A percentile compares a stretch with the other conserved stretches of the same genome.
phyloP scores from a whole-genome alignment of 495 filamentous ascomycete species.

The Neurospora sp. region DNA sequence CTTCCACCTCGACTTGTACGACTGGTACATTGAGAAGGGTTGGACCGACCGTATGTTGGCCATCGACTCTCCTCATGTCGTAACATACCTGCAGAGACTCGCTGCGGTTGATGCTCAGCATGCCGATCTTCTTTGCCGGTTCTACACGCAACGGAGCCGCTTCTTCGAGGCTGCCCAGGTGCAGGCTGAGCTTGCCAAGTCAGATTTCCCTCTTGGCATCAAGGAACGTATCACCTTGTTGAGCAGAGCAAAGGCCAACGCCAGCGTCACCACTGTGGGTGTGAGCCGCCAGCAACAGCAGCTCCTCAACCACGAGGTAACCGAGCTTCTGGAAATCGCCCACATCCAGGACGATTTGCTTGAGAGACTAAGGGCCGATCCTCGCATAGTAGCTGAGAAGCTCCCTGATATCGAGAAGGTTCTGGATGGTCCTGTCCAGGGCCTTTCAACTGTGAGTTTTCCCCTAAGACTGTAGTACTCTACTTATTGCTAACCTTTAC shows the following conservation, averaged over 20 bases:
- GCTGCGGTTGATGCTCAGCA: constrained; percentile 56
- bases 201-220: constrained; percentile 62
- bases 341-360: constrained; percentile 91
- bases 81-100: constrained; percentile 73
- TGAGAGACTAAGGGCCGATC: constrained; percentile 64
- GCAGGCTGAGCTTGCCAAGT: constrained; percentile 72
- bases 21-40: constrained; percentile 83
- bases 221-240: constrained; percentile 81
- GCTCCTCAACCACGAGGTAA: constrained; percentile 66
- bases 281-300: constrained; percentile 66
- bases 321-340: constrained; percentile 81
- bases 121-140: constrained; percentile 88
- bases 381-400: constrained; percentile 50
- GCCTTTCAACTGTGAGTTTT: constrained; percentile 59
- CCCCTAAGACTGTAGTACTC: constrained; percentile 1
- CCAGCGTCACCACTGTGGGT: constrained; percentile 61
- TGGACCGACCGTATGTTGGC: constrained; percentile 76
- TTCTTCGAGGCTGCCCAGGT: constrained; percentile 82
- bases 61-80: constrained; percentile 71
- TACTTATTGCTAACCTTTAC: constrained; percentile 17
- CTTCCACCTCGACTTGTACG: constrained; percentile 89
- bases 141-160: constrained; percentile 66
- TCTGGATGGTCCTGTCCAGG: constrained; percentile 64
- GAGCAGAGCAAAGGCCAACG: constrained; percentile 77
- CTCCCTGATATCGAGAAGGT: constrained; percentile 48